Evolutionary conservation across 2,329 filamentous ascomycete species (phyloP).

Genomic region (Exophiala sideris): DNA sequence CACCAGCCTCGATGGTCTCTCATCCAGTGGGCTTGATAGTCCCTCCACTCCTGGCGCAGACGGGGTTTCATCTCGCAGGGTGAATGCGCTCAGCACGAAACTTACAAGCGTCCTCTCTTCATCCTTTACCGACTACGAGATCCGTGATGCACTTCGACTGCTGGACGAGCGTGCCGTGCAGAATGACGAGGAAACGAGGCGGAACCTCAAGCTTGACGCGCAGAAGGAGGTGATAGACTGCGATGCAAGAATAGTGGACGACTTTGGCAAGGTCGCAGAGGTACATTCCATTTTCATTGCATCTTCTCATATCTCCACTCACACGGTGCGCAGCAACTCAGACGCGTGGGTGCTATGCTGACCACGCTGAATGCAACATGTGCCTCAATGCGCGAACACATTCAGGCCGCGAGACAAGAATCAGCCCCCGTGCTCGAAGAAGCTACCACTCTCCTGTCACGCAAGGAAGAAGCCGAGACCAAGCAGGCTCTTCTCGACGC

Average conservation of each 20-base stretch:
- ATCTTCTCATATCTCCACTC: not conserved
- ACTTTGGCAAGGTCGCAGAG: conserved; percentile 87
- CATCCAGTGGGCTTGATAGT: conserved; percentile 10
- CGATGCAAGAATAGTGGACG: conserved; percentile 82
- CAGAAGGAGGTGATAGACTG: conserved; percentile 91
- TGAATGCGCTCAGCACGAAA: conserved; percentile 72
- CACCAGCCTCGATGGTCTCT: conserved; percentile 11
- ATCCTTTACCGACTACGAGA: conserved; percentile 89
- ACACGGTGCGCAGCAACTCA: conserved; percentile 65
- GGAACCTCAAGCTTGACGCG: conserved; percentile 60
- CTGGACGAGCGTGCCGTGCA: conserved; percentile 68
- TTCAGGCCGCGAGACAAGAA: conserved; percentile 70
- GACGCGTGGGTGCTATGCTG: conserved; percentile 76
- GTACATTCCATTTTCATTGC: conserved; percentile 45
- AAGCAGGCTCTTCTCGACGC: conserved; percentile 78
- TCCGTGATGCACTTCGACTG: conserved; percentile 76
- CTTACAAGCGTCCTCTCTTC: conserved; percentile 82
- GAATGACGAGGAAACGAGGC: conserved; percentile 74
- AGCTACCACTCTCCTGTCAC: conserved; percentile 67
- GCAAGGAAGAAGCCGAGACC: conserved; percentile 69
- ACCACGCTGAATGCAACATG: conserved; percentile 75
- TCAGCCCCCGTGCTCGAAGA: conserved; percentile 74
- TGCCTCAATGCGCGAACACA: conserved; percentile 73
- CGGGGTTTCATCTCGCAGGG: conserved; percentile 12
- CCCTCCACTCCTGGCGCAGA: conserved; percentile 10